Conservation (phyloP, 1,284 basidiomycete species). For the Ceratobasidium sp. region DNA sequence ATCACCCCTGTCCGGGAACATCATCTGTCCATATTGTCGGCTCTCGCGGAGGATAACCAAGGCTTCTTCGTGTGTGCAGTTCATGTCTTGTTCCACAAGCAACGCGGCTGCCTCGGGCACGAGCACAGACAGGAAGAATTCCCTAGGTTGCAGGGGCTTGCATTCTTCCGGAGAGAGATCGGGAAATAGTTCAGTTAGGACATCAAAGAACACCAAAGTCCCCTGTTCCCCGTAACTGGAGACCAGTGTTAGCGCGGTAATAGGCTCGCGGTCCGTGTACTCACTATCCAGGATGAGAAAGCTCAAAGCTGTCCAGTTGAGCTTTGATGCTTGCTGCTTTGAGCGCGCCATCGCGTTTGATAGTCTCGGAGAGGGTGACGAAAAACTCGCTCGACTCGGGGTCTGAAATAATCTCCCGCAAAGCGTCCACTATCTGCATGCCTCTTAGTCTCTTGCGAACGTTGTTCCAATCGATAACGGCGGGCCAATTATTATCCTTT, state of each 20-base stretch:
- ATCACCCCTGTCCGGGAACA: conserved; percentile 75
- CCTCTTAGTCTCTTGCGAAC: conserved; percentile 66
- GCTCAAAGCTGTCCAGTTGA: conserved; percentile 80
- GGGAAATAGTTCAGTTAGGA: conserved; percentile 74
- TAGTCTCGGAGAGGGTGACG: conserved; percentile 62
- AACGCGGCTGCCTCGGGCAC: conserved; percentile 80
- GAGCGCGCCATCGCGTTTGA: conserved; percentile 59
- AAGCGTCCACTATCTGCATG: conserved; percentile 58
- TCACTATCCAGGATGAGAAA: conserved; percentile 85
- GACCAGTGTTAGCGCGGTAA: conserved; percentile 24
- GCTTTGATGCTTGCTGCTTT: conserved; percentile 74
- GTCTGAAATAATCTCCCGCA: conserved; percentile 68
- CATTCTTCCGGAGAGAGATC: conserved; percentile 62
- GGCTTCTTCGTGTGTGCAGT: conserved; percentile 61
- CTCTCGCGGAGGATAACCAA: conserved; percentile 75
- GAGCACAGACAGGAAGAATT: conserved; percentile 78
- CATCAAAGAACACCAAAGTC: conserved; percentile 79
- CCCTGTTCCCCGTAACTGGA: conserved; percentile 83
- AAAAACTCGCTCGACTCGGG: conserved; percentile 71
- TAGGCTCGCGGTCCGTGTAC: conserved; percentile 54
- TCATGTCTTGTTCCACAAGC: conserved; percentile 77
- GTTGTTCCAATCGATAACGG: conserved; percentile 70
- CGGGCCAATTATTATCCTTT: conserved; percentile 77
- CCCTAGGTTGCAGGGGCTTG: conserved; percentile 71
- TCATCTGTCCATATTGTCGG: conserved; percentile 78